phyloP scores from a whole-genome alignment of 805 yeast species.

The Spathaspora arborariae region DNA sequence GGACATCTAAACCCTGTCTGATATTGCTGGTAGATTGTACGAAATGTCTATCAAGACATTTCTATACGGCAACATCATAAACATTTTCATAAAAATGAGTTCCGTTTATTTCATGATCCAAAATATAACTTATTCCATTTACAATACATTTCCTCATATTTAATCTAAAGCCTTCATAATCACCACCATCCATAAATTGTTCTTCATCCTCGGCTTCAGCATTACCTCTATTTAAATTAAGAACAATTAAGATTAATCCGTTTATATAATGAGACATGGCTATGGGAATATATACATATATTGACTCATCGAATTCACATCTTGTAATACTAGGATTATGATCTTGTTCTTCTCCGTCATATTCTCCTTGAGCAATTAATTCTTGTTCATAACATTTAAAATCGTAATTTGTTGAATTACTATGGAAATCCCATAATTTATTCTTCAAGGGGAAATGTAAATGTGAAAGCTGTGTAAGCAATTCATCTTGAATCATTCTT shows the following conservation, averaged over 20 bases:
- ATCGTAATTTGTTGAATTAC: slow-evolving; percentile 2
- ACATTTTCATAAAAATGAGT: slow-evolving; percentile 27
- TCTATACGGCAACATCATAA: not conserved
- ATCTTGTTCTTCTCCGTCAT: slow-evolving; percentile 26
- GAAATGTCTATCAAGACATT: not conserved
- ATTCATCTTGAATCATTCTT: slow-evolving; percentile 20
- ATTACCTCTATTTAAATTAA: slow-evolving; percentile 36
- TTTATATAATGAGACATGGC: slow-evolving; percentile 34
- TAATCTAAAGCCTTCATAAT: slow-evolving; percentile 12
- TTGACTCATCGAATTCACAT: slow-evolving; percentile 3
- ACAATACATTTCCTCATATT: slow-evolving; percentile 23
- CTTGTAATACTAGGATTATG: not conserved
- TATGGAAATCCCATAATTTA: slow-evolving; percentile 32
- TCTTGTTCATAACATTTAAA: slow-evolving; percentile 32
- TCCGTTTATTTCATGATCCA: slow-evolving; percentile 38
- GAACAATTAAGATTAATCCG: slow-evolving; percentile 27
- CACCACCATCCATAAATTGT: slow-evolving; percentile 35
- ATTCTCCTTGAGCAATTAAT: slow-evolving; percentile 34
- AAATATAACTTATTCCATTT: slow-evolving; percentile 31
- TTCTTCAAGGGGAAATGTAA: slow-evolving; percentile 17
- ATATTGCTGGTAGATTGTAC: no score
- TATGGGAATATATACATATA: slow-evolving; percentile 5
- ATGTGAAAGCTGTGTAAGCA: slow-evolving; percentile 11
- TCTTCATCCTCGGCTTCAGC: slow-evolving; percentile 35
- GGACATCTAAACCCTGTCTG: no score